phyloP scores from a whole-genome alignment of 208 protist genomes.

The Strigomonas culicis region DNA sequence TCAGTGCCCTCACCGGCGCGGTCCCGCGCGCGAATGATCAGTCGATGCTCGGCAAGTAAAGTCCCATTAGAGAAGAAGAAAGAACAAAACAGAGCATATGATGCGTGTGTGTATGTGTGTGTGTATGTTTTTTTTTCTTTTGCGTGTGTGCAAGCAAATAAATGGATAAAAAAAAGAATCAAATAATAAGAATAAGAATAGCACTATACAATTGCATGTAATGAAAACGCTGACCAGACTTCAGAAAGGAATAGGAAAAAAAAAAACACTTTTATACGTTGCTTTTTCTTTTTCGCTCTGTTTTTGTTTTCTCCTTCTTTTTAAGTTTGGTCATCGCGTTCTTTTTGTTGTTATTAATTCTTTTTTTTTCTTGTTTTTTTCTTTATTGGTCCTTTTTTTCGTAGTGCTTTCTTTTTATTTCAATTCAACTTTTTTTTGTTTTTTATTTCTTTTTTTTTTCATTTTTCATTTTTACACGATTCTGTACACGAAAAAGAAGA shows the following conservation, averaged over 20 bases:
- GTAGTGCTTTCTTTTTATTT: conserved; percentile 1
- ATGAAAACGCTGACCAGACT: neutral
- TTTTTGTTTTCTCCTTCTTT: conserved; percentile 7
- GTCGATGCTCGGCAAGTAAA: conserved; percentile 66
- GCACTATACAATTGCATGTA: too few species aligned
- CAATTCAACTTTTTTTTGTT: neutral
- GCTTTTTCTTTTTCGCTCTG: conserved; percentile 5
- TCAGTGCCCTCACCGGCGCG: conserved; percentile 76
- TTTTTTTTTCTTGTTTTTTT: conserved; percentile 8
- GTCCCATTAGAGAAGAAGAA: conserved; percentile 8
- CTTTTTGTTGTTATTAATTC: conserved; percentile 1
- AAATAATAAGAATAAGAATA: too few species aligned
- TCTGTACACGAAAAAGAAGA: neutral
- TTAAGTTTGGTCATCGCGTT: neutral
- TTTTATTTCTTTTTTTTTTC: conserved; percentile 5
- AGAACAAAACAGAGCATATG: neutral
- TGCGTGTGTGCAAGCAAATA: neutral
- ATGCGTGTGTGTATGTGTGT: conserved; percentile 10
- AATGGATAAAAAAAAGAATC: too few species aligned
- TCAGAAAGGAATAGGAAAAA: neutral
- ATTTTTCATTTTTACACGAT: neutral
- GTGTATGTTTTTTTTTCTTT: conserved; percentile 2
- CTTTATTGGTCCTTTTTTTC: neutral
- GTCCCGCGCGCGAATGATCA: conserved; percentile 84
- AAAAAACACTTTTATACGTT: neutral